Evolutionary conservation across 108 stramenopile species (phyloP).

Genomic region (Schizochytrium sp.): DNA sequence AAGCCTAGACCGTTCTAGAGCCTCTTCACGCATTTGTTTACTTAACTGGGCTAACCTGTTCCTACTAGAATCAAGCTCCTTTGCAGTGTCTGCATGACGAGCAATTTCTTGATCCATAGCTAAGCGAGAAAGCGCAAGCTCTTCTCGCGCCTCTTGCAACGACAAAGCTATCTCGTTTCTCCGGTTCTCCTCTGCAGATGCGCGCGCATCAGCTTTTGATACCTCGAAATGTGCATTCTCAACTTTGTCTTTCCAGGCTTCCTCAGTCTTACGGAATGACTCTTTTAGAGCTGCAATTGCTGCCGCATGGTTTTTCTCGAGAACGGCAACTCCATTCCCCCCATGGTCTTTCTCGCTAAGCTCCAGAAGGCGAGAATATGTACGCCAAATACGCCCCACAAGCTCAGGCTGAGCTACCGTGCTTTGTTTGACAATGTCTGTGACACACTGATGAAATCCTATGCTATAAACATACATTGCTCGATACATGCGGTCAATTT

Average conservation of each 20-base stretch:
- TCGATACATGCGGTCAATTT: constrained; percentile 31
- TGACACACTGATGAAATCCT: constrained; percentile 36
- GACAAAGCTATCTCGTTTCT: background rate
- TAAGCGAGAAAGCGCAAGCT: background rate
- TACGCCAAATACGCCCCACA: constrained; percentile 30
- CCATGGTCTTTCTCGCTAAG: background rate
- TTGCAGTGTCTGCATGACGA: background rate
- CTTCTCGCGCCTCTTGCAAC: background rate
- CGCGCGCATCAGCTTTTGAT: background rate
- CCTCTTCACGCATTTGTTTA: background rate
- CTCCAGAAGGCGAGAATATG: constrained; percentile 22
- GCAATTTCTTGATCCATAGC: background rate
- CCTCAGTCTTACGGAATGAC: background rate
- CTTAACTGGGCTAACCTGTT: background rate
- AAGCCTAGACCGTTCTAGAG: background rate
- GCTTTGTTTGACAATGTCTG: background rate
- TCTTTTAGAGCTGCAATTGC: background rate
- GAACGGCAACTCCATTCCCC: background rate
- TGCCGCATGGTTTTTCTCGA: background rate
- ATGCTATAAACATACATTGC: constrained; percentile 57
- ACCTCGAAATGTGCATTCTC: background rate
- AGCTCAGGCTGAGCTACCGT: background rate
- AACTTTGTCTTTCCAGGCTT: background rate
- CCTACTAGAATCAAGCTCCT: background rate
- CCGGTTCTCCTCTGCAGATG: too few relatives aligned